Base-by-base conservation (phyloP, 768 basidiomycete genomes). In the Austroboletus festivus region DNA sequence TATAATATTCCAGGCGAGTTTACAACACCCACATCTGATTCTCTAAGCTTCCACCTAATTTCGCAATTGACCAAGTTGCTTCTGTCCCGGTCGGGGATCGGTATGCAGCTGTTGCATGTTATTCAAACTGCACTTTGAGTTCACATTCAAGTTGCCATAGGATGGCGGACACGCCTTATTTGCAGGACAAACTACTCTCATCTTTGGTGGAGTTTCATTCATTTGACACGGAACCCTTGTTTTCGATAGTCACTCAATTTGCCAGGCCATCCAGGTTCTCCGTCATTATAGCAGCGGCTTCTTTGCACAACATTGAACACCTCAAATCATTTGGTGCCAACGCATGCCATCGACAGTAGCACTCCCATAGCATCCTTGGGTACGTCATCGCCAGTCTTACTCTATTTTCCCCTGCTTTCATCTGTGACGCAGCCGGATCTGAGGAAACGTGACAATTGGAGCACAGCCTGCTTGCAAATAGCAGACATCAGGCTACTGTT, bases 231-330 rank as follows among this genome's bases (percentile, higher is more conserved):
- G 33, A 5, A n/a, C 12, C 16, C 12, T 7, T 15, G 24, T 28
- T 26, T 41, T 24, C 31, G 10, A 31, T 34, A 62, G 64, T 49
- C 22, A 65, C 68, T 23, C 68, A 69, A 50, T 52, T 64, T 9
- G 62, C 67, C 12, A 54, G 46, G 24, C 49, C n/a, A n/a, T 66
- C 31, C 63, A 60, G 58, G 12, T 63, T 68, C 46, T 64, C 56
- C 1, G 60, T 62, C 5, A 67, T 71, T 38, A 61, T 70, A 33
- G 58, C 69, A n/a, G 71, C 69, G 1, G 61, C 70, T 4, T 70
- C 71, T 3, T 48, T 53, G 15, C 58, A 66, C 46, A 65, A 70
- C 44, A 48, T 52, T 0, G 57, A 43, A 5, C 57, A 56, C 19
- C 57, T 71, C 33, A 61, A 59, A 40, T 58, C 61, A 3, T 54